A percentile compares a stretch with the other conserved stretches of the same genome.
phyloP scores from a whole-genome alignment of 257 asterid genomes.

The Thymus mandschuricus region DNA sequence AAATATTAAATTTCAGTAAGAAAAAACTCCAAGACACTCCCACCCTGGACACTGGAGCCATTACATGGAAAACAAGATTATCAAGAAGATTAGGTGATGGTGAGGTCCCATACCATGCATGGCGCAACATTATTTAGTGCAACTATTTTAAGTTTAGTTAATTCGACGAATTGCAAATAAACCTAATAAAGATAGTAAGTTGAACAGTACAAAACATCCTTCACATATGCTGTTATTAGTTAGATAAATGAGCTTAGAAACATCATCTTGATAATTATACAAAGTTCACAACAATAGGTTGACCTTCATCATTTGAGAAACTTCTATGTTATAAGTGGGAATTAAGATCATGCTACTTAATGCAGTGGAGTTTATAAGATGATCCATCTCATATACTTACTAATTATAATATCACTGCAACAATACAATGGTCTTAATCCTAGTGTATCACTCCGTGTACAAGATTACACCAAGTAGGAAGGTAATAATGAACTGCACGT shows the following conservation, averaged over 20 bases:
- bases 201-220: not conserved
- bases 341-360: constrained; percentile 5
- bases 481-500: constrained; percentile 15
- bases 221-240: not conserved
- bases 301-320: constrained; percentile 4
- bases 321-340: not conserved
- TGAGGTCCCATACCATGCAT: not conserved
- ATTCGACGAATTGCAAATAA: not conserved
- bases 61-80: not conserved
- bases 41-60: not conserved
- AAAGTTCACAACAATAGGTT: not conserved
- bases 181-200: not conserved
- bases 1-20: not conserved
- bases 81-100: not conserved
- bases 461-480: not conserved
- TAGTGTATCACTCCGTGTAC: constrained; percentile 13
- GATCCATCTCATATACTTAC: not conserved
- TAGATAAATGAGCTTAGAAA: not conserved
- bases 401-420: too few relatives aligned
- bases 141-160: not conserved
- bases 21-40: too few relatives aligned
- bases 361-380: constrained; percentile 11
- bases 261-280: not conserved
- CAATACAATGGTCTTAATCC: not conserved
- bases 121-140: not conserved